These are phyloP conservation scores for Yarrowia osloensis DNA, from an alignment of 805 yeast species.

Conservation along the genomic window DNA sequence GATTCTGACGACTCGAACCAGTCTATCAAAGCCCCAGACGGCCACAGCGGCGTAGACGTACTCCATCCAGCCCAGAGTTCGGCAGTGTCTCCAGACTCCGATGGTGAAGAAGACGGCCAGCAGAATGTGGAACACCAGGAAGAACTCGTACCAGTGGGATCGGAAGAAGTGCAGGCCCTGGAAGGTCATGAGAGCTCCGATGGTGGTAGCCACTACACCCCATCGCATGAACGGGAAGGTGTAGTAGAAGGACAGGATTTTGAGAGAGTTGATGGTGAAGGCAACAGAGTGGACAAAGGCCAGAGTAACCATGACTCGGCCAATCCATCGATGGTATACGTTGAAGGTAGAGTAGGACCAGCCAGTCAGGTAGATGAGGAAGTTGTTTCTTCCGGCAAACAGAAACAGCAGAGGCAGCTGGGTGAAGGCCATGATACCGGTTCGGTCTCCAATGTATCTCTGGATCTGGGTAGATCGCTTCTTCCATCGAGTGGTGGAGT, in stretches of 20 bases:
- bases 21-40: constrained; percentile 71
- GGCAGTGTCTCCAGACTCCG: constrained; percentile 62
- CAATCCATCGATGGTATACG: constrained; percentile 53
- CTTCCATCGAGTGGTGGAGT: constrained; percentile 37
- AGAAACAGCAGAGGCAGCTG: constrained; percentile 39
- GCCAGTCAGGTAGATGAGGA: constrained; percentile 61
- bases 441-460: constrained; percentile 35
- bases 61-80: constrained; percentile 47
- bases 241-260: not conserved
- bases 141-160: constrained; percentile 57
- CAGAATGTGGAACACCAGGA: constrained; percentile 58
- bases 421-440: constrained; percentile 37
- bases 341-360: constrained; percentile 62
- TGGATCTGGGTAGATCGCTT: constrained; percentile 38
- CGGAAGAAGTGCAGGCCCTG: constrained; percentile 58
- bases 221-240: constrained; percentile 33
- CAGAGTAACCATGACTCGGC: constrained; percentile 35
- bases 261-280: constrained; percentile 18
- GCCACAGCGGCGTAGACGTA: constrained; percentile 57
- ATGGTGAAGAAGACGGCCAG: constrained; percentile 56
- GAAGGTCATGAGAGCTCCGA: constrained; percentile 49
- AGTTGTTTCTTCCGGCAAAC: constrained; percentile 72
- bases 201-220: constrained; percentile 51
- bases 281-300: constrained; percentile 37
- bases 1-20: constrained; percentile 57